Conservation (phyloP, 2,329 filamentous ascomycete species). For the Colletotrichum shisoi region DNA sequence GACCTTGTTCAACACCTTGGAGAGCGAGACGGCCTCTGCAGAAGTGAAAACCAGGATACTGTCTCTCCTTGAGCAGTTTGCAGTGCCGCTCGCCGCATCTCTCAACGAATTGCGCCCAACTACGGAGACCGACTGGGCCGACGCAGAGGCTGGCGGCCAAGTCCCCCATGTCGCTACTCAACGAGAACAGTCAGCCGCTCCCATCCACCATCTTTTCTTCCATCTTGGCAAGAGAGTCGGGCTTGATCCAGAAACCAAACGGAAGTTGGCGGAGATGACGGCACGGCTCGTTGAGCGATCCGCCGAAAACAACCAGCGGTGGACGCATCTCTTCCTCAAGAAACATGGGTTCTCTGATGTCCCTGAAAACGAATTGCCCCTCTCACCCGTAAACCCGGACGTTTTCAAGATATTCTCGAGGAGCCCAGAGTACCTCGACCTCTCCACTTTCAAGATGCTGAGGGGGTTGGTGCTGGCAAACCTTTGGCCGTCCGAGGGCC, state of each 20-base stretch:
- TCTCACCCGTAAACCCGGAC: neutral
- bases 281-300: neutral
- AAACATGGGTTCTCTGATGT: constrained; percentile 1
- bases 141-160: constrained; percentile 2
- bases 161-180: neutral
- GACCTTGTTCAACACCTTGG: constrained; percentile 13
- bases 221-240: neutral
- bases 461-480: constrained; percentile 11
- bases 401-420: constrained; percentile 5
- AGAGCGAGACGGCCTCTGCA: neutral
- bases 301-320: constrained; percentile 15
- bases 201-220: constrained; percentile 10
- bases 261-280: constrained; percentile 7
- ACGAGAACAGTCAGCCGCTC: neutral
- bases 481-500: constrained; percentile 2
- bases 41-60: neutral
- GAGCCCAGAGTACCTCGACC: constrained; percentile 2
- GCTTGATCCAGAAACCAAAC: neutral
- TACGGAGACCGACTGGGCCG: constrained; percentile 6
- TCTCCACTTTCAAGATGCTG: constrained; percentile 12
- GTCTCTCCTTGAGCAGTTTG: constrained; percentile 2
- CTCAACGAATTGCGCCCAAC: constrained; percentile 10
- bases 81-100: constrained; percentile 9
- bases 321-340: constrained; percentile 13
- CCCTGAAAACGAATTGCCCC: neutral